Base-by-base conservation (phyloP, 2,329 filamentous ascomycete species). In the Cryphonectria japonica region DNA sequence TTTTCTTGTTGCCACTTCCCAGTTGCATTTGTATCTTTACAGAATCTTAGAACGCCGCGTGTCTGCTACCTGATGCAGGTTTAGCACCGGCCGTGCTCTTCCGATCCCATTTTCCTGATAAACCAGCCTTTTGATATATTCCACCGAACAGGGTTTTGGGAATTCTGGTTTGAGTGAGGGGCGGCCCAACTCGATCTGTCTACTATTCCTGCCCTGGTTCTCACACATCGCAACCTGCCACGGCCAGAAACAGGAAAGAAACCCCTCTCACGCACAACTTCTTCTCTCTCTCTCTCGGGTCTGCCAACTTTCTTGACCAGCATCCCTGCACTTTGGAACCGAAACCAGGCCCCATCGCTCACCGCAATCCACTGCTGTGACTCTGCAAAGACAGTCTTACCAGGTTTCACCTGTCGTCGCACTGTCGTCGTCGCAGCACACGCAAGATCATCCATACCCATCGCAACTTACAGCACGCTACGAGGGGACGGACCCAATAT, bases 401-500 rank as follows among this genome's bases (percentile, higher is more conserved):
- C 32, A 61, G 59, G 34, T 61, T 39, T 61, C 59, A 61, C 32
- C 34, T 34, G 34, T 39, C 59, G 59, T 61, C 59, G 34, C 59
- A 34, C 34, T 61, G 32, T 8, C 29, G 32, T 61, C 26, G 26
- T 59, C 26, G 5, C 32, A 61, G 7, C 34, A 39, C 14, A 32
- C 26, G 26, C 4, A 5, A 16, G 54, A 59, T 59, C 54, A 29
- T 32, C 60, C 34, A 32, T 34, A 62, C 9, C 34, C 37, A 62
- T 13, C 22, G 3, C 1, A n/a, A 62, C 60, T 22, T 13, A n/a
- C 60, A 22, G 32, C 60, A 26, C 60, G 34, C 61, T 41, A n/a
- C 34, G 22, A 39, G n/a, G 46, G 54, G 19, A 41, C 61, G 61
- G 61, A 66, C 64, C 46, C 64, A 66, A 22, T 22, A n/a, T n/a